Evolutionary conservation across 2,329 filamentous ascomycete species (phyloP).

Genomic region (Metarhizium album): DNA sequence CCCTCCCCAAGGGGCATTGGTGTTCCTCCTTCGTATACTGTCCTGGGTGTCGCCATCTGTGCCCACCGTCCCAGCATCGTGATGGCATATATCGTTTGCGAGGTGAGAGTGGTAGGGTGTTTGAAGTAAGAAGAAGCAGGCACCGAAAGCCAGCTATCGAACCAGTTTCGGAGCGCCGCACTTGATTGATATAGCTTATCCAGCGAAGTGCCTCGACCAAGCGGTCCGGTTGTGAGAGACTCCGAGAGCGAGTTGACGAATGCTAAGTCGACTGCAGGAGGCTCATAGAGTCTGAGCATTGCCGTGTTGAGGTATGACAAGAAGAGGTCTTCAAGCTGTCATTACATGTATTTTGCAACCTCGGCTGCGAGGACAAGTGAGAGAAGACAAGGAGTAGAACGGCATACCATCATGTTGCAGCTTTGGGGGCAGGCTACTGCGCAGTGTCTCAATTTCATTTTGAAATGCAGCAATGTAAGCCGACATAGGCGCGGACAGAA

Average conservation of each 20-base stretch:
- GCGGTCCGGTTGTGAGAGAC: conserved; percentile 26
- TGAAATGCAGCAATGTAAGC: conserved; percentile 37
- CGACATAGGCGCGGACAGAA: conserved; percentile 29
- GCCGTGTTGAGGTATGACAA: conserved; percentile 27
- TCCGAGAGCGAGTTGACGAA: conserved; percentile 32
- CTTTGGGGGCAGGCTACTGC: conserved; percentile 21
- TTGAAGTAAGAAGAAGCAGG: conserved; percentile 31
- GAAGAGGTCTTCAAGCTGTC: not conserved
- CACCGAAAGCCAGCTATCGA: conserved; percentile 36
- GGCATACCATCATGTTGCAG: conserved; percentile 29
- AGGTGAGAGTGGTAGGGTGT: conserved; percentile 33
- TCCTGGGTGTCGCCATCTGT: conserved; percentile 30
- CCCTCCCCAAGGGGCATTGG: conserved; percentile 17
- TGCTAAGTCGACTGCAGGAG: conserved; percentile 30
- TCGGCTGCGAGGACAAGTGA: too few relatives aligned
- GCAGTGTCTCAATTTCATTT: conserved; percentile 32
- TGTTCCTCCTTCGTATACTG: conserved; percentile 13
- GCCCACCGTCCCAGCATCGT: conserved; percentile 41
- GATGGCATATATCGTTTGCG: conserved; percentile 39
- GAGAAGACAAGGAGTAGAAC: not conserved
- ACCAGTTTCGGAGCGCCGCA: conserved; percentile 35
- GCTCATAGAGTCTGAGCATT: conserved; percentile 35
- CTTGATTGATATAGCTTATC: conserved; percentile 40
- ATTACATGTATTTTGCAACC: not conserved
- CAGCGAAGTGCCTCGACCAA: conserved; percentile 30